Conservation (phyloP, 225 moss, liverwort and hornwort genomes). For the Bryoerythrophyllum caledonicum region DNA sequence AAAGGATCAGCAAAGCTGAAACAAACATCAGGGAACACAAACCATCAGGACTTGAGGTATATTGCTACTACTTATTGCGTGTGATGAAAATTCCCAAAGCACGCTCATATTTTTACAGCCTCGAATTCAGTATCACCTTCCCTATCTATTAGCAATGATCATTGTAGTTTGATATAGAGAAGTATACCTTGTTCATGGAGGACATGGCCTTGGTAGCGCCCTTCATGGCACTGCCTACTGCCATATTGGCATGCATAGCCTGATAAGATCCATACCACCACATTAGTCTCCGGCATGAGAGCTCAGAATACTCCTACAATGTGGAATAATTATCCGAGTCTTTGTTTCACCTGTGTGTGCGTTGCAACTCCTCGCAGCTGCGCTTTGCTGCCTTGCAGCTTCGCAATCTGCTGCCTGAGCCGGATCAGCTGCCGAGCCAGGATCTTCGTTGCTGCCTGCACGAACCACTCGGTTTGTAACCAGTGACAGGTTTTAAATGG, state of each 20-base stretch:
- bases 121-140: too few species aligned
- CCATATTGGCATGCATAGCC: slow-evolving; percentile 99
- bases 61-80: too few species aligned
- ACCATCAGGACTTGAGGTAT: not conserved
- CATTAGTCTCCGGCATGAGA: slow-evolving; percentile 4
- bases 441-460: slow-evolving; percentile 94
- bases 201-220: slow-evolving; percentile 93
- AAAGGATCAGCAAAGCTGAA: slow-evolving; percentile 5
- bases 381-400: slow-evolving; percentile 94
- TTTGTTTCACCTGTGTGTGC: slow-evolving; percentile 80
- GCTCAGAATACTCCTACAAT: not conserved
- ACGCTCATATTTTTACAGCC: too few species aligned
- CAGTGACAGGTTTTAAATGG: not conserved
- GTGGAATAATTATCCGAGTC: not conserved
- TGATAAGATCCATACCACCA: slow-evolving; percentile 22
- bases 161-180: not conserved
- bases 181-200: slow-evolving; percentile 93
- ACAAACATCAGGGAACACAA: not conserved
- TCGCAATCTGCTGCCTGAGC: slow-evolving; percentile 86
- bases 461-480: not conserved
- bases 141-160: not conserved
- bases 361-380: slow-evolving; percentile 98
- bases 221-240: slow-evolving; percentile 97
- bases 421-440: slow-evolving; percentile 93
- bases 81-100: too few species aligned